Conservation (phyloP, 2,329 filamentous ascomycete genomes). For the Cladosporium sp. region DNA sequence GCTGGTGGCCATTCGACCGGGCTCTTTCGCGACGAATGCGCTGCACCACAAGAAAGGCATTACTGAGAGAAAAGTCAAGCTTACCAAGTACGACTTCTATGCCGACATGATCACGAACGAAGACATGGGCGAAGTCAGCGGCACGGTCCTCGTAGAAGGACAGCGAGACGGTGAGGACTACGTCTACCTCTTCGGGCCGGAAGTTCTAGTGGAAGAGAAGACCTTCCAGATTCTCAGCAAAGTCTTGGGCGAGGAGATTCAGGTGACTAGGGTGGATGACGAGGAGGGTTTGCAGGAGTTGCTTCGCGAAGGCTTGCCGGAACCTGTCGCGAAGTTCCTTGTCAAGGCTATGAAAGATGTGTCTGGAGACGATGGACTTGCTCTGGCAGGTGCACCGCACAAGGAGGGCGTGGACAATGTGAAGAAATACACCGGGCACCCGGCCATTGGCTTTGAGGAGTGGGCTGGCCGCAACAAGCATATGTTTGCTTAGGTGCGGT, state of each 20-base stretch:
- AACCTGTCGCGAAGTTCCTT: constrained; percentile 25
- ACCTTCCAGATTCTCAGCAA: constrained; percentile 33
- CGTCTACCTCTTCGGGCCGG: constrained; percentile 42
- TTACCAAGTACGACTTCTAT: constrained; percentile 33
- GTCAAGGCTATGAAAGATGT: constrained; percentile 1
- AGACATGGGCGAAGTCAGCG: constrained; percentile 50
- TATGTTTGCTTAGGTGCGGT: constrained; percentile 18
- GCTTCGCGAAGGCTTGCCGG: constrained; percentile 13
- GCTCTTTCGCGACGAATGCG: constrained; percentile 48
- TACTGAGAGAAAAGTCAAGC: constrained; percentile 34
- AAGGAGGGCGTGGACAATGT: constrained; percentile 34
- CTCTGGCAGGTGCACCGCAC: neutral
- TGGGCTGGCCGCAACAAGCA: constrained; percentile 37
- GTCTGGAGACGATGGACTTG: neutral
- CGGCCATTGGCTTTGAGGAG: constrained; percentile 35
- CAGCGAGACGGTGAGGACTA: constrained; percentile 31
- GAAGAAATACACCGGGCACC: constrained; percentile 35
- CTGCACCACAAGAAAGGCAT: constrained; percentile 29
- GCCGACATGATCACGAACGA: constrained; percentile 45
- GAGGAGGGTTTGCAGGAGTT: constrained; percentile 27
- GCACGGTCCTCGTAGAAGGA: constrained; percentile 41
- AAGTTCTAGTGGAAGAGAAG: constrained; percentile 37
- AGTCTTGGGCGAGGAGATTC: constrained; percentile 36
- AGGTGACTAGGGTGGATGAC: constrained; percentile 25
- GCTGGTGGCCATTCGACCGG: constrained; percentile 47